phyloP scores from a whole-genome alignment of 495 filamentous ascomycete genomes.

The Penicillium angulare region DNA sequence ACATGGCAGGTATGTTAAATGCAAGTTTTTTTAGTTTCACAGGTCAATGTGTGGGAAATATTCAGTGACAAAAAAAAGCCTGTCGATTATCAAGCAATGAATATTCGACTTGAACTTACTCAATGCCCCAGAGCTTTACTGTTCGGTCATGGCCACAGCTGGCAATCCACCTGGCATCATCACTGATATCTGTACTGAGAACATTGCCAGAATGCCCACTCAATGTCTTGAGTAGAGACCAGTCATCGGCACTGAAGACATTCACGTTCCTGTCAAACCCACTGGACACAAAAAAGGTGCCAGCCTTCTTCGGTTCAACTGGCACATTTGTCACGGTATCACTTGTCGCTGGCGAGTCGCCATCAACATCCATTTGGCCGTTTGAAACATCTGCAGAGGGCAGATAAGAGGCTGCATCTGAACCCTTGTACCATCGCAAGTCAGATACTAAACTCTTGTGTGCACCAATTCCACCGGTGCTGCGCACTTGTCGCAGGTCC shows the following conservation, averaged over 20 bases:
- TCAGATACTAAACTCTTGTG: slow-evolving; percentile 92
- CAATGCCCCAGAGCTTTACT: slow-evolving; percentile 93
- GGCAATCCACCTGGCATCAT: slow-evolving; percentile 86
- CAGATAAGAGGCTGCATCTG: slow-evolving; percentile 60
- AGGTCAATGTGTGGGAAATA: no score
- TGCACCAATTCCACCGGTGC: slow-evolving; percentile 80
- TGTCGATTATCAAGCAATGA: no score
- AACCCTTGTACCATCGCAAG: slow-evolving; percentile 88
- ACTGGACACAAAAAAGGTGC: slow-evolving; percentile 85
- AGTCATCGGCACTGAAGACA: slow-evolving; percentile 93
- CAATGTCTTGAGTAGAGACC: slow-evolving; percentile 83
- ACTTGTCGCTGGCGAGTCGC: slow-evolving; percentile 25
- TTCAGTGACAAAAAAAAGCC: no score
- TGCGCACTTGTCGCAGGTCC: slow-evolving; percentile 87
- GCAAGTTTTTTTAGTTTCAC: no score
- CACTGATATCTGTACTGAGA: slow-evolving; percentile 80
- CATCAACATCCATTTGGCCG: slow-evolving; percentile 57
- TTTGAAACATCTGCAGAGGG: slow-evolving; percentile 59
- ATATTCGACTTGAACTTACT: slow-evolving; percentile 56
- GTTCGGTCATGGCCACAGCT: slow-evolving; percentile 92
- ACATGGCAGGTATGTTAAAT: neutral
- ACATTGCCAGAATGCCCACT: slow-evolving; percentile 91
- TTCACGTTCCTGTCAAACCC: slow-evolving; percentile 97
- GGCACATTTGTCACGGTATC: slow-evolving; percentile 10
- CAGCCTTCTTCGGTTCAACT: slow-evolving; percentile 59